Percentiles rank a stretch among this genome's conserved stretches.
These are phyloP conservation scores for Pythium insidiosum DNA, from an alignment of 352 stramenopile species.

Conservation along the genomic window DNA sequence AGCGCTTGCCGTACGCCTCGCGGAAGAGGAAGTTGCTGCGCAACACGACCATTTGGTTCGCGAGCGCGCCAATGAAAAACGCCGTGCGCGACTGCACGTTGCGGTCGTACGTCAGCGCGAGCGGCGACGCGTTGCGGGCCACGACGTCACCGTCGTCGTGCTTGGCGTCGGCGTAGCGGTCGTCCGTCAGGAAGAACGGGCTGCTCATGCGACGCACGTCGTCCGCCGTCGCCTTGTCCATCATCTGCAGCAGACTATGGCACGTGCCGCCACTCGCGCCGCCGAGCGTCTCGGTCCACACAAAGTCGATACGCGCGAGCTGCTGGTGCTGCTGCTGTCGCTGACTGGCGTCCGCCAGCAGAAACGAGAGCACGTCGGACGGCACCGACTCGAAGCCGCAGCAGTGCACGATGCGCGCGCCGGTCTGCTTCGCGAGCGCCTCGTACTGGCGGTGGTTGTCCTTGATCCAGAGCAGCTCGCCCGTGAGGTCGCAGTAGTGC, in stretches of 20 bases:
- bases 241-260: conserved; percentile 22
- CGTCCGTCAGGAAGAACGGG: conserved; percentile 30
- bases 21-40: conserved; percentile 50
- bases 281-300: conserved; percentile 21
- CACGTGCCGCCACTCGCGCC: conserved; percentile 39
- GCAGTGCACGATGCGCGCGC: conserved; percentile 54
- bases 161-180: conserved; percentile 14
- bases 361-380: conserved; percentile 58
- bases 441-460: conserved; percentile 60
- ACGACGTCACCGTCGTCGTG: conserved; percentile 6
- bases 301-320: conserved; percentile 18
- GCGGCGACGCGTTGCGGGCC: conserved; percentile 13
- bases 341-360: conserved; percentile 44
- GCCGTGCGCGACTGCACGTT: conserved; percentile 32
- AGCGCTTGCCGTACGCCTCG: conserved; percentile 31
- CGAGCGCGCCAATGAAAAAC: conserved; percentile 59
- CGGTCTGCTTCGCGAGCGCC: conserved; percentile 43
- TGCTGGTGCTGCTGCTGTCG: conserved; percentile 19
- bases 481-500: conserved; percentile 88
- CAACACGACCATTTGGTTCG: conserved; percentile 69
- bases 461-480: conserved; percentile 75
- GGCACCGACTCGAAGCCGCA: conserved; percentile 82
- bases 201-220: conserved; percentile 17
- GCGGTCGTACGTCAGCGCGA: conserved; percentile 38
- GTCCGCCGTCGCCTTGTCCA: conserved; percentile 6